Base-by-base conservation (phyloP, 805 yeast genomes). In the Priceomyces haplophilus region DNA sequence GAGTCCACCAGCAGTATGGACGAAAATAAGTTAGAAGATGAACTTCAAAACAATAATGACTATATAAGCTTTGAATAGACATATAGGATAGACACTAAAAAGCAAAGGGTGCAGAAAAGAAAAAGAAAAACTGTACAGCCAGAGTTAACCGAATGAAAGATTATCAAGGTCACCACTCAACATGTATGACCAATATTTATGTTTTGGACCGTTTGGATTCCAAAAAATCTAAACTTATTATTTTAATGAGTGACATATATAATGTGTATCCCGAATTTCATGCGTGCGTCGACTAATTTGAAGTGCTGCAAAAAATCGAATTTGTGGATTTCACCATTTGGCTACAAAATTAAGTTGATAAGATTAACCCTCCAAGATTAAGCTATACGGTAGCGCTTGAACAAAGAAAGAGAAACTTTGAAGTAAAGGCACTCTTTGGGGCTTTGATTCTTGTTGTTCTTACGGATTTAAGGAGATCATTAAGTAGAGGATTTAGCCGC, bases 1-100 rank as follows among this genome's bases (percentile, higher is more conserved):
- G 34, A 40, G 1, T n/a, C 23, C n/a, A 5, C 19, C 18, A 29
- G 34, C 23, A 38, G 36, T 20, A 44, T 39, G 11, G 54, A 45
- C 13, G 35, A 38, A n/a, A 51, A 42, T 4, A 21, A 35, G 31
- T 18, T n/a, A 58, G 16, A 32, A 32, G 23, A 59, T 45, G 57
- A 45, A 11, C 40, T 60, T 31, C 54, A 52, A 35, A 54, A 52
- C 16, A 60, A 59, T 38, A 46, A 46, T 17, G 66, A 61, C 42
- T 61, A 45, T 37, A 53, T 61, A 10, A 45, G 39, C 41, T 61
- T 27, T 27, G n/a, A 15, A 27, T 27, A 27, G 31, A 27, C 15
- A 12, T 4, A 27, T 4, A 21, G 8, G n/a, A n/a, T 11, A 24
- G 11, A 24, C 7, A 24, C 11, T 7, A 24, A 24, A 24, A 24